Conservation (phyloP, 768 basidiomycete species). For the Artomyces pyxidatus region DNA sequence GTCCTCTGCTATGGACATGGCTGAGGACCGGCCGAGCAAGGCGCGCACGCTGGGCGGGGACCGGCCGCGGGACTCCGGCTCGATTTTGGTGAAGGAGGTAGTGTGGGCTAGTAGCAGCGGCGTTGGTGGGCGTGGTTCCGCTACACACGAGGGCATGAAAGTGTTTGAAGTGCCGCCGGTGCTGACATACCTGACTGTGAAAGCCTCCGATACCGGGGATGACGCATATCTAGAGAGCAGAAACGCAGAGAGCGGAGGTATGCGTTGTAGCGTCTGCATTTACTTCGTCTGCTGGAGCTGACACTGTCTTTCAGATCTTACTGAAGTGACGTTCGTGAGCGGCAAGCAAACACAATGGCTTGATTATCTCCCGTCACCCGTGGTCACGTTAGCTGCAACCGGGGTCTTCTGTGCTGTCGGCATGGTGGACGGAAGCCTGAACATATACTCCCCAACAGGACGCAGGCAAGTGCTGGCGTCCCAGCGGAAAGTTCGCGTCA, state of each 20-base stretch:
- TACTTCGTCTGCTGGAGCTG: not conserved
- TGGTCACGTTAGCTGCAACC: constrained; percentile 60
- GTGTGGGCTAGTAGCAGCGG: constrained; percentile 4
- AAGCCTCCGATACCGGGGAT: constrained; percentile 51
- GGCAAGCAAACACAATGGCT: constrained; percentile 78
- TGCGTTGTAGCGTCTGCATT: constrained; percentile 16
- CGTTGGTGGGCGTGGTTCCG: not conserved
- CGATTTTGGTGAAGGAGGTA: constrained; percentile 45
- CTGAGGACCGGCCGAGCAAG: constrained; percentile 28
- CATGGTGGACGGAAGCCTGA: constrained; percentile 71
- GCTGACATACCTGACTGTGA: constrained; percentile 48
- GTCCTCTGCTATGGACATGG: constrained; percentile 33
- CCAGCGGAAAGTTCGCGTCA: too few relatives aligned
- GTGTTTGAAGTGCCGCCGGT: constrained; percentile 25
- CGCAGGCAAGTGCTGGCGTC: constrained; percentile 69
- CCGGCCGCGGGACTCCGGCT: constrained; percentile 38
- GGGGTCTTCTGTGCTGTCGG: constrained; percentile 65
- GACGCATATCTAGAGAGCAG: constrained; percentile 68
- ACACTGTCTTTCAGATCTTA: constrained; percentile 34
- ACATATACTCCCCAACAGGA: constrained; percentile 78
- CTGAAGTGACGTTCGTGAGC: constrained; percentile 59
- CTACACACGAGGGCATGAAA: constrained; percentile 1
- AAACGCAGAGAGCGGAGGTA: constrained; percentile 65
- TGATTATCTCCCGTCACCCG: constrained; percentile 75
- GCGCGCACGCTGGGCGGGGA: constrained; percentile 66